These are phyloP conservation scores for Candida namnaoensis DNA, from an alignment of 805 yeast species.

Conservation along the genomic window DNA sequence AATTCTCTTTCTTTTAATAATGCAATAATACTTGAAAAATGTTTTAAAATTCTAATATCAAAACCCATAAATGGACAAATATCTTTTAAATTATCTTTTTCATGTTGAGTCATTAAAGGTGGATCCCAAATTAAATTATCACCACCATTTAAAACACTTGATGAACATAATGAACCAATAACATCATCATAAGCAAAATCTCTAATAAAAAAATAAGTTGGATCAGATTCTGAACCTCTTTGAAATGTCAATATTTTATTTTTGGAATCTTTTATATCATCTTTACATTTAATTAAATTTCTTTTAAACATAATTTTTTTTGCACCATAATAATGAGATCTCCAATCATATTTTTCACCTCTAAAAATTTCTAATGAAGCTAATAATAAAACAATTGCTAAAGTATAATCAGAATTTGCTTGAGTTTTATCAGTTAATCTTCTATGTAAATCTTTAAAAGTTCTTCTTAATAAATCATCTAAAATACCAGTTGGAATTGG, in stretches of 20 bases:
- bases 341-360: conserved; percentile 40
- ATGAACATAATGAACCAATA: conserved; percentile 52
- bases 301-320: conserved; percentile 51
- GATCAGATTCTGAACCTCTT: conserved; percentile 9
- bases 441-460: conserved; percentile 47
- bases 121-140: conserved; percentile 13
- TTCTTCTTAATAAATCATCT: conserved; percentile 42
- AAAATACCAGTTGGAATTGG: conserved; percentile 26
- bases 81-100: conserved; percentile 24
- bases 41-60: conserved; percentile 52
- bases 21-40: conserved; percentile 40
- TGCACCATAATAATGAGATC: conserved; percentile 62
- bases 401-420: conserved; percentile 54
- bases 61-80: conserved; percentile 62
- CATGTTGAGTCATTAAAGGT: conserved; percentile 4
- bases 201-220: conserved; percentile 45
- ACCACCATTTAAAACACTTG: conserved; percentile 19
- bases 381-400: conserved; percentile 52
- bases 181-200: conserved; percentile 68
- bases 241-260: conserved; percentile 7
- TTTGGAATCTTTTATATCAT: conserved; percentile 3
- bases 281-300: conserved; percentile 27
- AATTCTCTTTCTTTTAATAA: conserved; percentile 25
- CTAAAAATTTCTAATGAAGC: conserved; percentile 47
- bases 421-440: conserved; percentile 41